Evolutionary conservation across 331 rosid genomes (phyloP).

Genomic region (Dryas integrifolia): DNA sequence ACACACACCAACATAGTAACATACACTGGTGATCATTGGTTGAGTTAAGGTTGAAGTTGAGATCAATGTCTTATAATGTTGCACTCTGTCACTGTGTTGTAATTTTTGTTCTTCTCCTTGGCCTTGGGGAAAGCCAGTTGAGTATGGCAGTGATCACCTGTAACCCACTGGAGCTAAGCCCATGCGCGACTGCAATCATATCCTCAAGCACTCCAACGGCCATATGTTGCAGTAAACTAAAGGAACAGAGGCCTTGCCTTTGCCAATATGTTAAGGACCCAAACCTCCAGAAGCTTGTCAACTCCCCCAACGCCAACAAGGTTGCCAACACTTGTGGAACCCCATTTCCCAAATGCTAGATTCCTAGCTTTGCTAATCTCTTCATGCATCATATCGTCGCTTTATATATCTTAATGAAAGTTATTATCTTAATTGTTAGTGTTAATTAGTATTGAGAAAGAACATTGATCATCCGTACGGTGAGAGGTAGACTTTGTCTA

Average conservation of each 20-base stretch:
- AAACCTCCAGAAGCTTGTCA: slow-evolving; percentile 49
- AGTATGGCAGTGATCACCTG: slow-evolving; percentile 27
- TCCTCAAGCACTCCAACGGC: slow-evolving; percentile 36
- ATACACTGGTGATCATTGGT: not conserved
- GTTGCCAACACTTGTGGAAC: slow-evolving; percentile 55
- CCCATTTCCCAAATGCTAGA: slow-evolving; percentile 56
- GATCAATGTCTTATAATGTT: not conserved
- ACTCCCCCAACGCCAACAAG: slow-evolving; percentile 64
- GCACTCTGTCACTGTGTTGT: not conserved
- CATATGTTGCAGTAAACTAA: slow-evolving; percentile 47
- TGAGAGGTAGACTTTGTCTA: too few relatives aligned
- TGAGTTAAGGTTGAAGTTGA: not conserved
- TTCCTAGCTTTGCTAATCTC: not conserved
- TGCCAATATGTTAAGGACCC: slow-evolving; percentile 59
- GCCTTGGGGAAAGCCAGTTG: not conserved
- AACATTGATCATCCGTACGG: not conserved
- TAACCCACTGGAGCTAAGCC: slow-evolving; percentile 43
- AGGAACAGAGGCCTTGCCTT: slow-evolving; percentile 60
- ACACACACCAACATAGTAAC: not conserved
- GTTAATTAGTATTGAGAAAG: not conserved
- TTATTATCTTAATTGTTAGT: too few relatives aligned
- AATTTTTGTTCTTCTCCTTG: not conserved
- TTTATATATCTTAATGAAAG: too few relatives aligned
- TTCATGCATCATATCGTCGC: too few relatives aligned
- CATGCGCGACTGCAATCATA: slow-evolving; percentile 45